phyloP scores from a whole-genome alignment of 352 stramenopile genomes.

The Phytophthora vignae region DNA sequence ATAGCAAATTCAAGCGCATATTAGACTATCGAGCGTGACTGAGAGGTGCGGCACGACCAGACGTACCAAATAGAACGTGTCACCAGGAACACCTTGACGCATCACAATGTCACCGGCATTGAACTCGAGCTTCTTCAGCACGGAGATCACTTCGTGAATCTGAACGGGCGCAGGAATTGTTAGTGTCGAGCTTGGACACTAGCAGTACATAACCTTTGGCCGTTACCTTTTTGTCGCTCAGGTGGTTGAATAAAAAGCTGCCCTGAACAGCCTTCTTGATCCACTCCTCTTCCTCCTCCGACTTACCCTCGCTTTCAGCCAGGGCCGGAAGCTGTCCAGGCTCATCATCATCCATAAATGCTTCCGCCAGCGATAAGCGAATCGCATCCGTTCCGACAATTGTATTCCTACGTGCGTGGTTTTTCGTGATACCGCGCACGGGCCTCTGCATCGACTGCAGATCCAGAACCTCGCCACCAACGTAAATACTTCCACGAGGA shows the following conservation, averaged over 20 bases:
- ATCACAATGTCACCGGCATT: constrained; percentile 92
- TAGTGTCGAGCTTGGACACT: neutral
- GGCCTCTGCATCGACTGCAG: constrained; percentile 88
- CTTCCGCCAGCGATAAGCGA: constrained; percentile 76
- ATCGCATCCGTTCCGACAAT: constrained; percentile 89
- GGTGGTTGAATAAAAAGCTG: constrained; percentile 94
- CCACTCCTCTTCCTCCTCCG: constrained; percentile 78
- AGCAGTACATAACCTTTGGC: neutral
- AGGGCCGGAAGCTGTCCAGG: constrained; percentile 25
- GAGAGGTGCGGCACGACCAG: neutral
- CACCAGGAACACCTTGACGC: constrained; percentile 90
- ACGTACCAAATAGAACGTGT: constrained; percentile 94
- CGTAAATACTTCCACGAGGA: constrained; percentile 84
- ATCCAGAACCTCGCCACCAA: constrained; percentile 81
- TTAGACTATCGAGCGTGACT: neutral
- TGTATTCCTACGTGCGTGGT: constrained; percentile 74
- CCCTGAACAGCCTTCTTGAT: constrained; percentile 91
- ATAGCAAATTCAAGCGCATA: neutral
- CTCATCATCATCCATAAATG: constrained; percentile 50
- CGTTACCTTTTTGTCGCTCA: constrained; percentile 86
- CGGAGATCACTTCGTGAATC: constrained; percentile 88
- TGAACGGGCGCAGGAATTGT: constrained; percentile 19
- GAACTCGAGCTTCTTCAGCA: constrained; percentile 87
- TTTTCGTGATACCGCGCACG: constrained; percentile 74
- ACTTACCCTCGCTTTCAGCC: constrained; percentile 62